Conservation (phyloP, 2,329 filamentous ascomycete genomes). For the Paecilomyces variotii region DNA sequence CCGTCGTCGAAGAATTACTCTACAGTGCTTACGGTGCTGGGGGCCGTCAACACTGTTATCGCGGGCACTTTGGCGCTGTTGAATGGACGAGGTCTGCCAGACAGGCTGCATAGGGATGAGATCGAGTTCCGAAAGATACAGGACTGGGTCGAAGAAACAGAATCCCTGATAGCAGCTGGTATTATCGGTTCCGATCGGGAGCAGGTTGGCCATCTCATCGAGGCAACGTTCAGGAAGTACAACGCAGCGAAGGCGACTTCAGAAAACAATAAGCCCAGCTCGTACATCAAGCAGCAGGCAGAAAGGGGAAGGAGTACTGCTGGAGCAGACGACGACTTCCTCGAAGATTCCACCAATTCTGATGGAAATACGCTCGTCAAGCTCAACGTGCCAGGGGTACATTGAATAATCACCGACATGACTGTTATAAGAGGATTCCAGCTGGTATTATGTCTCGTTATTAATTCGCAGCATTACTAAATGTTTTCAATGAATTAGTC, state of each 20-base stretch:
- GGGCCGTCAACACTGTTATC: conserved; percentile 55
- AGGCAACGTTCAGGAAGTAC: conserved; percentile 8
- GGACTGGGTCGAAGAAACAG: conserved; percentile 47
- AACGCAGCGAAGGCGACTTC: conserved; percentile 7
- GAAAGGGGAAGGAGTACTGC: neutral
- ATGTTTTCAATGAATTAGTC: no score
- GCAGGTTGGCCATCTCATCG: conserved; percentile 6
- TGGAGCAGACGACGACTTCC: neutral
- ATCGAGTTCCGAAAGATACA: conserved; percentile 41
- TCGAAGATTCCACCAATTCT: neutral
- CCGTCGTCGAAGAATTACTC: conserved; percentile 41
- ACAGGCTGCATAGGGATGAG: conserved; percentile 40
- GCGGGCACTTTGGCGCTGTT: conserved; percentile 54
- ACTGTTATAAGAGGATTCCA: neutral
- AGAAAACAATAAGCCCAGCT: conserved; percentile 5
- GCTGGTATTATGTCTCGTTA: neutral
- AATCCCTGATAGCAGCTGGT: conserved; percentile 5
- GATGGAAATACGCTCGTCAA: neutral
- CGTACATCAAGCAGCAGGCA: conserved; percentile 4
- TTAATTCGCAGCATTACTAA: neutral
- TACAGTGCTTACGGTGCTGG: conserved; percentile 50
- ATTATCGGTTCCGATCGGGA: conserved; percentile 6
- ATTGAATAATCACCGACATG: neutral
- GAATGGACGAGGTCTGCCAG: conserved; percentile 45
- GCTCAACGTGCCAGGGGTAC: neutral